These are phyloP conservation scores for Malassezia pachydermatis DNA, from an alignment of 1,284 basidiomycete species.

Conservation along the genomic window DNA sequence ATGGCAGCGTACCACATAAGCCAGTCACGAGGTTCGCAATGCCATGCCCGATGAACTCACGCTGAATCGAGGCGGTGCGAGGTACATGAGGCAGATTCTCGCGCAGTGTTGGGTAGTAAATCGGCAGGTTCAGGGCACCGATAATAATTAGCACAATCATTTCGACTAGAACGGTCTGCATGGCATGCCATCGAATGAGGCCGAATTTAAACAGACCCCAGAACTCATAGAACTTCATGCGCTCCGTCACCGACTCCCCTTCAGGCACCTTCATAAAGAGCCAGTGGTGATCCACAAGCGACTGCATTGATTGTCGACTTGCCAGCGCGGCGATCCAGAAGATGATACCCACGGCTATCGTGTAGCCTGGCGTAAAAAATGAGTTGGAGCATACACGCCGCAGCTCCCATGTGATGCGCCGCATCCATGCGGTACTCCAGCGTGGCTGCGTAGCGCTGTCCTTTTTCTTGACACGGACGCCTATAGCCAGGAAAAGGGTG, in stretches of 20 bases:
- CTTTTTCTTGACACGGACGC: conserved; percentile 6
- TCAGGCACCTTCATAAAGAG: conserved; percentile 4
- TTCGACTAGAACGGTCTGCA: neutral
- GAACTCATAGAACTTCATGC: conserved; percentile 12
- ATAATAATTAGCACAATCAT: conserved; percentile 8
- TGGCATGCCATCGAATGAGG: conserved; percentile 3
- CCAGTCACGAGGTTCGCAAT: conserved; percentile 5
- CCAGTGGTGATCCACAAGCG: conserved; percentile 7
- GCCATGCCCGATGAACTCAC: conserved; percentile 9
- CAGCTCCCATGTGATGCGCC: conserved; percentile 5
- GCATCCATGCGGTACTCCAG: neutral
- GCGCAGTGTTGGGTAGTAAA: conserved; percentile 8
- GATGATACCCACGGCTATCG: neutral
- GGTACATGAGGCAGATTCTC: conserved; percentile 3
- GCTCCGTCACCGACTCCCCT: neutral
- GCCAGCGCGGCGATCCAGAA: conserved; percentile 6
- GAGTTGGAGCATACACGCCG: neutral
- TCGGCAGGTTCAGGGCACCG: conserved; percentile 9
- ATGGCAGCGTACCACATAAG: neutral
- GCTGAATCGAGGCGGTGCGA: conserved; percentile 1
- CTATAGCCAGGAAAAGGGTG: neutral
- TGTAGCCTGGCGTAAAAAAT: conserved; percentile 4
- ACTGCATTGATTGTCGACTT: neutral
- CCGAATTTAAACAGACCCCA: conserved; percentile 5
- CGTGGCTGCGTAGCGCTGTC: neutral